Percentiles rank a stretch among this genome's conserved stretches.
phyloP scores from a whole-genome alignment of 78 protist species.

The Abeoforma whisleri region DNA sequence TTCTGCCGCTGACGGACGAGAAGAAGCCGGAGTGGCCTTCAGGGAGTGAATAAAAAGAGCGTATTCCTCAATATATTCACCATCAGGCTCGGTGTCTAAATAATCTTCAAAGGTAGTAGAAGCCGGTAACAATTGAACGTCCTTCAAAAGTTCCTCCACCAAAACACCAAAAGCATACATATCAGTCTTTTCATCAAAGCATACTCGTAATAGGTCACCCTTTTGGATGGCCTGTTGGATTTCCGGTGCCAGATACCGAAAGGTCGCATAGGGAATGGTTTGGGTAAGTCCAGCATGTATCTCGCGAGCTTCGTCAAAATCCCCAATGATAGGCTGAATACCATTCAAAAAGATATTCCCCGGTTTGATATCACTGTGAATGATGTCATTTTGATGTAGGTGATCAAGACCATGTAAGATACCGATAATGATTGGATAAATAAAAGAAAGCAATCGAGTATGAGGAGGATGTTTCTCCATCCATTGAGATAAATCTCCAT shows the following conservation, averaged over 20 bases:
- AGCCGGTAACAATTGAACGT: neutral
- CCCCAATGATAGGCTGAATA: neutral
- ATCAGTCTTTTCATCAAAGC: neutral
- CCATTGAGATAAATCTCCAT: neutral
- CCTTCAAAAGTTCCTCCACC: neutral
- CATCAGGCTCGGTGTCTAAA: too few species aligned
- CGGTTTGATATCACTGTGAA: neutral
- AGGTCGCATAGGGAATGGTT: neutral
- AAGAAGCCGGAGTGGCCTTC: neutral
- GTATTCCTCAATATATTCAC: too few species aligned
- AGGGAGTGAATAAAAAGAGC: neutral
- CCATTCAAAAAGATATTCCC: neutral
- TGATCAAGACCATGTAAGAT: neutral
- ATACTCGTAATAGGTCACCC: neutral
- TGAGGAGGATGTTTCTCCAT: neutral
- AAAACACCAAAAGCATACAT: neutral
- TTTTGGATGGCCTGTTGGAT: neutral
- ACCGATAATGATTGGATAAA: neutral
- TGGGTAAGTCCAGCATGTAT: neutral
- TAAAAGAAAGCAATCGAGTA: neutral
- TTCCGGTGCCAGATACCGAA: neutral
- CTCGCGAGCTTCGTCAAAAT: neutral
- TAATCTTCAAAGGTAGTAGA: too few species aligned
- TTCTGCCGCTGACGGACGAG: neutral
- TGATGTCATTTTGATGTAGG: neutral